phyloP scores from a whole-genome alignment of 495 filamentous ascomycete genomes.

The Lasiosphaeria hispida region DNA sequence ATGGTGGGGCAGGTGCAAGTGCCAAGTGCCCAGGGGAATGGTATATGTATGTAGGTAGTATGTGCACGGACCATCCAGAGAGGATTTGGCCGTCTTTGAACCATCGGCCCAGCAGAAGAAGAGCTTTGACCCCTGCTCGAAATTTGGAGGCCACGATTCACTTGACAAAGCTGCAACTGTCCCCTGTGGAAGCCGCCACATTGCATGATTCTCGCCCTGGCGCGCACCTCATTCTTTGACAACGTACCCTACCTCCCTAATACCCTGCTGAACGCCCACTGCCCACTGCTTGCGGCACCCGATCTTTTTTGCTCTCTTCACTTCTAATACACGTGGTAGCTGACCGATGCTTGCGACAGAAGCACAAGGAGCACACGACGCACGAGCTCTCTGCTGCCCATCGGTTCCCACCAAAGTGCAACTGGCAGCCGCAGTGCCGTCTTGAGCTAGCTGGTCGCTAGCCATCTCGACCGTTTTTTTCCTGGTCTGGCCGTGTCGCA shows the following conservation, averaged over 20 bases:
- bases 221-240: conserved; percentile 11
- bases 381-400: no score
- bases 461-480: background rate
- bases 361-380: no score
- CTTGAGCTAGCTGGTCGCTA: no score
- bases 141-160: conserved; percentile 42
- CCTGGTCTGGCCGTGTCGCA: background rate
- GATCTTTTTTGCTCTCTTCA: background rate
- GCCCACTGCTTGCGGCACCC: background rate
- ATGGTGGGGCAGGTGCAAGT: background rate
- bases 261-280: background rate
- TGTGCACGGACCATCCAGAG: conserved; percentile 7
- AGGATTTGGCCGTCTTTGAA: conserved; percentile 15
- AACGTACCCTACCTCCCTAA: background rate
- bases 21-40: background rate
- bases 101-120: background rate
- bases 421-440: no score
- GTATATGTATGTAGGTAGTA: no score
- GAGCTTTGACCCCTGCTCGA: conserved; percentile 14
- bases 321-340: background rate
- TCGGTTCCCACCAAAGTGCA: no score
- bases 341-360: background rate
- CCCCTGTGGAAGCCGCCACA: conserved; percentile 32
- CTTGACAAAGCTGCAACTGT: conserved; percentile 8
- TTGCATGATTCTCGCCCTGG: conserved; percentile 17